Base-by-base conservation (phyloP, 1,139 yeast species). In the Blastobotrys buckinghamii region DNA sequence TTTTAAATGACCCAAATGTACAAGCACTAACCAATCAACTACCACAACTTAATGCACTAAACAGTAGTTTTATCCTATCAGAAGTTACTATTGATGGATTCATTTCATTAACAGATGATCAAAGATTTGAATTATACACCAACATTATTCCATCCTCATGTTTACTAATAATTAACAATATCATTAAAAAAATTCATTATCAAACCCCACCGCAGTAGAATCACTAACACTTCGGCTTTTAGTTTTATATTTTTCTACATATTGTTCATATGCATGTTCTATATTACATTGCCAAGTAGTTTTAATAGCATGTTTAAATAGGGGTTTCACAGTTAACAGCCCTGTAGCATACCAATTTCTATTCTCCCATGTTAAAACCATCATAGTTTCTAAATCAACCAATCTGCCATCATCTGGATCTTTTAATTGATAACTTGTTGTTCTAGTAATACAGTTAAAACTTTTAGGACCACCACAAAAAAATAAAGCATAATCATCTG, bases 271-370 rank as follows among this genome's bases (percentile, higher is more conserved):
- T 6, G 48, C 48, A 15, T 39, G 43, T 13, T 39, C 22, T 2
- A 38, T 24, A 4, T 38, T 39, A 13, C 34, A 29, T 27, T 26
- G 36, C 48, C 48, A 45, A 10, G 43, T 39, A 10, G 20, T 26
- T 17, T 26, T 45, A 4, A 45, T 39, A 1, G 48, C 48, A 20
- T 39, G 39, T 37, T 45, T 45, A 27, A 45, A 45, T 16, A 27
- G 10, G 16, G 48, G 48, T 20, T 27, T 39, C 2, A 39, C 48
- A 16, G 43, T 39, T 19, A 45, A 33, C 27, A 39, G 16, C 8
- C 48, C 48, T 13, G 48, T 45, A 9, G 26, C 44, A 34, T 33
- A 45, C 48, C 48, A 45, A 29, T 45, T 45, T 16, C 41, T 27
- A 16, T 39, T 33, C 16, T 45, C 48, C 48, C 48, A 45, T 15